Evolutionary conservation across 2,329 filamentous ascomycete genomes (phyloP).

Genomic region (Ophiosphaerella korrae): DNA sequence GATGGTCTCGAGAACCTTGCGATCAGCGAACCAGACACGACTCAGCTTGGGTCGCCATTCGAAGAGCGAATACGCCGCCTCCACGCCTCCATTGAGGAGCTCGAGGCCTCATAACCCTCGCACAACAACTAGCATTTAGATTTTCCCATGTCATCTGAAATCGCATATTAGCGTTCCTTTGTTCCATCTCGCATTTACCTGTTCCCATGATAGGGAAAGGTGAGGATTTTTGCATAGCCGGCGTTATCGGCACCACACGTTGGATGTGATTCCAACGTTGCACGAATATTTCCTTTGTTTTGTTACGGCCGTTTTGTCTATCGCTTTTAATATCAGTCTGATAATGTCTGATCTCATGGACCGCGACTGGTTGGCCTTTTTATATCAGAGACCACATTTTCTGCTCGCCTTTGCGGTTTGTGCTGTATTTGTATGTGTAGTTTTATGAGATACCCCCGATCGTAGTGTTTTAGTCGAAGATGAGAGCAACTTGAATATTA

Average conservation of each 20-base stretch:
- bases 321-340: constrained; percentile 1
- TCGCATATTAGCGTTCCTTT: constrained; percentile 10
- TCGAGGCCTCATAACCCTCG: constrained; percentile 18
- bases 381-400: constrained; percentile 6
- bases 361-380: constrained; percentile 2
- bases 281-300: constrained; percentile 40
- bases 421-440: constrained; percentile 31
- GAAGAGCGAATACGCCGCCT: constrained; percentile 31
- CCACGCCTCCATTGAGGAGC: constrained; percentile 25
- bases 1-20: constrained; percentile 33
- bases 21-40: constrained; percentile 16
- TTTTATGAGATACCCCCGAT: constrained; percentile 39
- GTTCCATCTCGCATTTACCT: constrained; percentile 1
- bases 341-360: constrained; percentile 23
- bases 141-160: constrained; percentile 14
- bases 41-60: constrained; percentile 36
- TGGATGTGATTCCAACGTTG: constrained; percentile 42
- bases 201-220: too few species aligned
- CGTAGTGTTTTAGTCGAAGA: constrained; percentile 2
- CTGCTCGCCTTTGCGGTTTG: constrained; percentile 1
- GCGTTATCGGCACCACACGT: constrained; percentile 36
- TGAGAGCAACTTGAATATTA: constrained; percentile 8
- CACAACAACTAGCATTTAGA: constrained; percentile 2
- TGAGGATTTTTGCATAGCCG: constrained; percentile 7
- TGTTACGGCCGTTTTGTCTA: constrained; percentile 7